phyloP scores from a whole-genome alignment of 352 stramenopile genomes.

The Phytophthora pini region DNA sequence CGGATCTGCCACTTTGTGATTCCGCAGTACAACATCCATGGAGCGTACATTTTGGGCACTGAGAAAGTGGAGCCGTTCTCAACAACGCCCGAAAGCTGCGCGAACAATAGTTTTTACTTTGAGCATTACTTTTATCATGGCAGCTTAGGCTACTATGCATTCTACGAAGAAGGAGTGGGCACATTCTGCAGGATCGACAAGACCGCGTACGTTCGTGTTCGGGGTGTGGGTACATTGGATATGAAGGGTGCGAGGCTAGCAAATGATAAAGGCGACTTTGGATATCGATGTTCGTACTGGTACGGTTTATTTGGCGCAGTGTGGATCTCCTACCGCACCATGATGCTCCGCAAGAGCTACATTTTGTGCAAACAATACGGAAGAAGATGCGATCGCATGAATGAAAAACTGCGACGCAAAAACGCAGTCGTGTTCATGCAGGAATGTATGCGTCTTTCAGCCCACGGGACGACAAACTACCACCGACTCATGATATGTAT shows the following conservation, averaged over 20 bases:
- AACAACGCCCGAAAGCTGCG: conserved; percentile 14
- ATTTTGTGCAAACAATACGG: conserved; percentile 20
- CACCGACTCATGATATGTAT: conserved; percentile 29
- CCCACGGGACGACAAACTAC: conserved; percentile 11
- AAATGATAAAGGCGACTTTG: conserved; percentile 8
- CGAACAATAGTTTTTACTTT: conserved; percentile 20
- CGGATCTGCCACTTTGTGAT: conserved; percentile 34
- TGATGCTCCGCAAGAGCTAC: conserved; percentile 30
- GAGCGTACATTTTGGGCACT: conserved; percentile 15
- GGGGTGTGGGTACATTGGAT: conserved; percentile 24
- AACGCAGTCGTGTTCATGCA: conserved; percentile 29
- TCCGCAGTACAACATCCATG: conserved; percentile 36
- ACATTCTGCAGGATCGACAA: conserved; percentile 25
- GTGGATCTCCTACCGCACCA: conserved; percentile 21
- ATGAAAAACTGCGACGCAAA: conserved; percentile 6
- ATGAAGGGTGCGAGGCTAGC: conserved; percentile 23
- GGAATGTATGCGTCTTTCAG: conserved; percentile 29
- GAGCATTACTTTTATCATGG: conserved; percentile 41
- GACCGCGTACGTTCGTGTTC: conserved; percentile 26
- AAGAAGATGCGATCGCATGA: conserved; percentile 15
- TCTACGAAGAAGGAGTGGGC: conserved; percentile 35
- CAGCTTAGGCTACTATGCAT: conserved; percentile 36
- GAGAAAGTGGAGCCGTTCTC: background rate
- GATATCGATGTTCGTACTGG: conserved; percentile 33
- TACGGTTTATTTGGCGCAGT: conserved; percentile 22